Percentiles rank a stretch among this genome's conserved stretches.
phyloP scores from a whole-genome alignment of 2,329 filamentous ascomycete genomes.

The Fusarium torreyae region DNA sequence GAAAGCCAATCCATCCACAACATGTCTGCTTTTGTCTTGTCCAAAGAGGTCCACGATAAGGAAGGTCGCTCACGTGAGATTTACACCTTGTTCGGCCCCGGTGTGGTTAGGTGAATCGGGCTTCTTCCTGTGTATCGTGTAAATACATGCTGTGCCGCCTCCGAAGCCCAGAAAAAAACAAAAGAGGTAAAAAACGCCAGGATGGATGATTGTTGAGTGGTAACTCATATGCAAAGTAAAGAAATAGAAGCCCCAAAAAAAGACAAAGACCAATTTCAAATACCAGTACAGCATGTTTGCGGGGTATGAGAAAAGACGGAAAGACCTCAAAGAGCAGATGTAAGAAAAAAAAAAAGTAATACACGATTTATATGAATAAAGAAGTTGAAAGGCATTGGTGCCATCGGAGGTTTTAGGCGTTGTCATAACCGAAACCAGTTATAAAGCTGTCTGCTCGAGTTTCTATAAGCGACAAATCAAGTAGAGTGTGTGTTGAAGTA shows the following conservation, averaged over 20 bases:
- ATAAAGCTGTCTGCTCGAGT: constrained; percentile 3
- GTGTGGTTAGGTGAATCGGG: constrained; percentile 6
- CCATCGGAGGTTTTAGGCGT: constrained; percentile 9
- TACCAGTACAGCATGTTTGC: constrained; percentile 13
- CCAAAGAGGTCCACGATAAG: constrained; percentile 32
- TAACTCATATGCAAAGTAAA: constrained; percentile 25
- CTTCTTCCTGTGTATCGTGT: constrained; percentile 20
- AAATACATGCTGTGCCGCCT: constrained; percentile 15
- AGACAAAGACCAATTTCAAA: constrained; percentile 39
- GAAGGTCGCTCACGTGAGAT: not conserved
- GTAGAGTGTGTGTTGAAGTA: constrained; percentile 1
- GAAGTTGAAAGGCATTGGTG: constrained; percentile 8
- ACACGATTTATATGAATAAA: constrained; percentile 42
- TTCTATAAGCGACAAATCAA: not conserved
- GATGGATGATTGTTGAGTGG: constrained; percentile 23
- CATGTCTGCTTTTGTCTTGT: constrained; percentile 40
- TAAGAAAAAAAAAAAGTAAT: constrained; percentile 37
- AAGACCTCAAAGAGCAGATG: constrained; percentile 27
- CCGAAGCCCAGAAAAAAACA: constrained; percentile 19
- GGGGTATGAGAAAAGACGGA: constrained; percentile 31
- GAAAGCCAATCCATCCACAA: constrained; percentile 33
- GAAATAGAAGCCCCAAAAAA: constrained; percentile 2
- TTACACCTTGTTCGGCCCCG: not conserved
- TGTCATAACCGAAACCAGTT: constrained; percentile 3
- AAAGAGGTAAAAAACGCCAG: constrained; percentile 34